Evolutionary conservation across 176 grass and related monocot genomes (phyloP), one percentile per base, ranked within the genome.

Genomic region (Puya raimondii): DNA sequence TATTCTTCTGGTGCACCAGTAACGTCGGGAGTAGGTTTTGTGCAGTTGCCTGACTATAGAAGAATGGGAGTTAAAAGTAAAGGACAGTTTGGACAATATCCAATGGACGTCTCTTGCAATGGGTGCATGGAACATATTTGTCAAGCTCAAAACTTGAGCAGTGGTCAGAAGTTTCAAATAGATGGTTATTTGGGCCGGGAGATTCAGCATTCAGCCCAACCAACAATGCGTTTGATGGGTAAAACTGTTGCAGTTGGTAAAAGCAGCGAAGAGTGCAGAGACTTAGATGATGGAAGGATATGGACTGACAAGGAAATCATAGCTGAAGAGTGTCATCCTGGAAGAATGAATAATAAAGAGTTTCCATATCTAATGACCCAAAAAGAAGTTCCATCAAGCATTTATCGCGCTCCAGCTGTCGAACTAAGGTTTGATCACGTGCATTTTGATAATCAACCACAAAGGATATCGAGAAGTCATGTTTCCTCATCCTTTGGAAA

Each of bases 141-240:
- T 51, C 79, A 85, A 70, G 57, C 66, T 70, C 79, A 78, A 69
- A 75, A 67, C 74, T 77, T 74, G 47, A 72, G 65, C 64, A 66
- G 13, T 22, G 48, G 63, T 51, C 65, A 52, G 11, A 49, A 70
- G 48, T 83, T 75, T 72, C 70, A 74, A 72, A 67, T 22, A 20
- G 73, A 85, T 16, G 57, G 63, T 58, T 74, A 72, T 71, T 50
- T 75, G 79, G 75, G 72, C 51, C 79, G 79, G 65, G 78, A 70
- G 18, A 76, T 72, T 75, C 52, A 51, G 51, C 63, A 73, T 80
- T 49, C 48, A 64, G 47, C 51, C 2, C 88, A 97, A 65, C 81
- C 79, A 51, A 92, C 86, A 20, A 47, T 97, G 82, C 94, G 94
- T 50, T 80, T 97, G 33, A 92, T 92, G 94, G 94, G 89, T 53